Evolutionary conservation across 2,329 filamentous ascomycete genomes (phyloP), one percentile per base, ranked within the genome.

Genomic region (Colletotrichum sp.): DNA sequence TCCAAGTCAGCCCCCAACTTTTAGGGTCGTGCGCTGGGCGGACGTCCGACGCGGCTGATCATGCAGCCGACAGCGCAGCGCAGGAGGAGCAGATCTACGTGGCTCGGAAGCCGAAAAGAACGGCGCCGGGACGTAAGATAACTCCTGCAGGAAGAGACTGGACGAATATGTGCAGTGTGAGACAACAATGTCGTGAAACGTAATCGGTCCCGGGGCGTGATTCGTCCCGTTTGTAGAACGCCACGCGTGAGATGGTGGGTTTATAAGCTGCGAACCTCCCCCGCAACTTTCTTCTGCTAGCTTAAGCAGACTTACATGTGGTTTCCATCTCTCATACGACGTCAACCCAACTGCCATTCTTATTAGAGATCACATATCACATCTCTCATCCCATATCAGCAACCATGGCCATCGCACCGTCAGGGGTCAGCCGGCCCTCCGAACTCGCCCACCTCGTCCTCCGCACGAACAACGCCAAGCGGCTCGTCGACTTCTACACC

Each of bases 401-500:
- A 32, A 73, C 15, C 26, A 76, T 76, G 73, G 28, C 57, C 34
- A 28, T 73, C 28, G 52, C 57, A 28, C 62, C 62, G 16, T 21
- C 55, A 18, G 70, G 32, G 12, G 70, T 68, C 10, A 64, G 70
- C 64, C 62, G 49, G 30, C 73, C 73, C 32, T 76, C 73, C 5
- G 70, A 73, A 6, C 73, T 76, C 5, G 73, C 73, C 8, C 73
- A 76, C 44, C 26, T 76, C 15, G 73, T 76, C 15, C 70, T 76
- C 12, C 70, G 73, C 16, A 49, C 32, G 36, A 73, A 26, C 9
- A 16, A 76, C 49, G 26, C 32, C 15, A 32, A 59, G 28, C 34
- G 28, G 18, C 52, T 87, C 82, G 70, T 82, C 3, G 76, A 81
- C 7, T 88, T 83, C 77, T 87, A 87, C 79, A 80, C 80, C 59